A percentile compares a stretch with the other conserved stretches of the same genome.
Evolutionary conservation across 164 flowering plant genomes (phyloP).

Genomic region (Berberis vulgaris): DNA sequence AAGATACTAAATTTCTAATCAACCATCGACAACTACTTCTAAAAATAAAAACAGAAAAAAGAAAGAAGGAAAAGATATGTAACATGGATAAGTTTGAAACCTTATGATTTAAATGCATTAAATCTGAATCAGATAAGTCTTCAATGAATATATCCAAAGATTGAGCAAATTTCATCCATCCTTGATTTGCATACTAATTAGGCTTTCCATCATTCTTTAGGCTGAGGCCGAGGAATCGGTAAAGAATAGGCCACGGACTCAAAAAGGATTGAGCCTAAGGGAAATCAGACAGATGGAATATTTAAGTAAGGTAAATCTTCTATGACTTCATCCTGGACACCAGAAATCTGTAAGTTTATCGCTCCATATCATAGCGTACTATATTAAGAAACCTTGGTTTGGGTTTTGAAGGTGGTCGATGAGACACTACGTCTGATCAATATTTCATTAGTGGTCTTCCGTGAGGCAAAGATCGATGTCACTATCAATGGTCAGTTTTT

Average conservation of each 20-base stretch:
- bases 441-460: conserved; percentile 53
- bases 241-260: conserved; percentile 46
- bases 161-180: too few species aligned
- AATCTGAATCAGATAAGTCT: too few species aligned
- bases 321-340: too few species aligned
- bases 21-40: too few species aligned
- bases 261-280: conserved; percentile 51
- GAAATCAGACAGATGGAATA: conserved; percentile 72
- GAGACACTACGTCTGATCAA: conserved; percentile 68
- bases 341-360: too few species aligned
- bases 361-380: too few species aligned
- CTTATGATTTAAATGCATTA: too few species aligned
- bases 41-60: too few species aligned
- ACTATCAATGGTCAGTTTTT: conserved; percentile 34
- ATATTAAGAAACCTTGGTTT: too few species aligned
- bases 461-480: conserved; percentile 57
- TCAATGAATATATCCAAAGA: too few species aligned
- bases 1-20: background rate
- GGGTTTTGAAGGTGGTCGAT: conserved; percentile 61
- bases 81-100: too few species aligned
- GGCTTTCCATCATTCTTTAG: conserved; percentile 21
- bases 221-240: conserved; percentile 67
- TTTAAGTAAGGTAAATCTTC: conserved; percentile 56
- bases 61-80: too few species aligned
- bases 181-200: background rate